Conservation (phyloP, 768 basidiomycete species). For the Russula abietina region DNA sequence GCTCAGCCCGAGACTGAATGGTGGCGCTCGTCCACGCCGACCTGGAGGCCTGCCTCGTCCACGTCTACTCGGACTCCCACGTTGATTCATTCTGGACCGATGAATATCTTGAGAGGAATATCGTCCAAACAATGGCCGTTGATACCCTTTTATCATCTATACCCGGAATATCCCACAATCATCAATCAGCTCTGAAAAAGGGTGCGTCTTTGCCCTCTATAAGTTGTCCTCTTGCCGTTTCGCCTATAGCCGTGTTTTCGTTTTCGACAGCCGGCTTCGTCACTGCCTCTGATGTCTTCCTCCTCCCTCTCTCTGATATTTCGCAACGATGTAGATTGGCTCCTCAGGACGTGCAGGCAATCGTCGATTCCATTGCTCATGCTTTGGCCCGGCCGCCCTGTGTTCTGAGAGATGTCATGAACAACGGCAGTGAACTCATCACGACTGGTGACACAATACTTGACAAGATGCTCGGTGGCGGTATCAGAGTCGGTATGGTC, state of each 20-base stretch:
- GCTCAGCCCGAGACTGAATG: background rate
- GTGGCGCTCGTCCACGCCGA: background rate
- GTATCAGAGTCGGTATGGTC: slow-evolving; percentile 69
- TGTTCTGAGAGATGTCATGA: slow-evolving; percentile 37
- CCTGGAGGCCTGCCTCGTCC: background rate
- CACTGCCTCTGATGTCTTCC: slow-evolving; percentile 45
- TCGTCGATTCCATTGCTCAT: slow-evolving; percentile 47
- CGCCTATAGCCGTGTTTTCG: background rate
- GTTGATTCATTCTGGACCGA: background rate
- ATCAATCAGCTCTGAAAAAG: slow-evolving; percentile 13
- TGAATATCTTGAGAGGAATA: background rate
- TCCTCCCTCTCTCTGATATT: slow-evolving; percentile 45
- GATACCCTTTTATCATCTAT: slow-evolving; percentile 17
- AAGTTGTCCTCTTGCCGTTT: background rate
- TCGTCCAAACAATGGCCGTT: slow-evolving; percentile 1
- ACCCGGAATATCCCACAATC: slow-evolving; percentile 13
- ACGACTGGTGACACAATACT: slow-evolving; percentile 70
- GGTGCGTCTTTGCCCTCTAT: background rate
- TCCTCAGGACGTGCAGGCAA: slow-evolving; percentile 42
- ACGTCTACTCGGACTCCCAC: too few relatives aligned
- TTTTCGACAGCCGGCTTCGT: slow-evolving; percentile 41
- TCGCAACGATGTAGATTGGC: slow-evolving; percentile 51
- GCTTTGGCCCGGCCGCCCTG: slow-evolving; percentile 37
- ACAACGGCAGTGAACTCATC: slow-evolving; percentile 43
- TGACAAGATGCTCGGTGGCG: slow-evolving; percentile 71